Percentiles rank a stretch among this genome's conserved stretches.
These are phyloP conservation scores for Selenicereus undatus DNA, from an alignment of 148 eudicot species.

Conservation along the genomic window DNA sequence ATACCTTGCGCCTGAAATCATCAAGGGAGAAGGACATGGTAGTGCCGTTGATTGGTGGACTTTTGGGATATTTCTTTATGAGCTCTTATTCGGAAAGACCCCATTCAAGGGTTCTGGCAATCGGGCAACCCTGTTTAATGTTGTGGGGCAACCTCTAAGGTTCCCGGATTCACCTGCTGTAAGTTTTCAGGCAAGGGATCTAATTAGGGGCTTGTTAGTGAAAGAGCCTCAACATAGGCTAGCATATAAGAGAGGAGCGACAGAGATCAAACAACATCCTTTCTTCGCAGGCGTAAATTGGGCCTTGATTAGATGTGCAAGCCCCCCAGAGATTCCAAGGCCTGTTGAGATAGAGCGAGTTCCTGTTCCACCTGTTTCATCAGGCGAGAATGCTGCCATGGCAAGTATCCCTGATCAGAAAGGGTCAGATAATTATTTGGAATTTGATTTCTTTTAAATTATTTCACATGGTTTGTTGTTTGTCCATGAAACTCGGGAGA, in stretches of 20 bases:
- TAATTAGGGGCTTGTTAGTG: conserved; percentile 78
- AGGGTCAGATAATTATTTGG: conserved; percentile 77
- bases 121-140: conserved; percentile 80
- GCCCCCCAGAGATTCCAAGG: conserved; percentile 83
- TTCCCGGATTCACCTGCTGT: conserved; percentile 83
- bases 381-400: conserved; percentile 45
- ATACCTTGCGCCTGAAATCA: conserved; percentile 89
- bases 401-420: conserved; percentile 41
- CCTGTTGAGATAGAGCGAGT: conserved; percentile 64
- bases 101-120: conserved; percentile 93
- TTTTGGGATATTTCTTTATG: conserved; percentile 79
- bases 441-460: conserved; percentile 80
- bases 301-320: conserved; percentile 91
- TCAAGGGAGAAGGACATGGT: conserved; percentile 93
- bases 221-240: conserved; percentile 89
- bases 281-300: conserved; percentile 97
- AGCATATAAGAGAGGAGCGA: conserved; percentile 87
- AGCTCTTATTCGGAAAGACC: conserved; percentile 80
- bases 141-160: conserved; percentile 77
- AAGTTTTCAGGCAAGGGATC: conserved; percentile 82
- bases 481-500: conserved; percentile 7
- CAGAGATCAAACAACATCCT: conserved; percentile 92
- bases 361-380: conserved; percentile 36
- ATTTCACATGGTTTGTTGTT: conserved; percentile 11
- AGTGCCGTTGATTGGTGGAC: conserved; percentile 99